phyloP scores from a whole-genome alignment of 2,329 filamentous ascomycete genomes.

The Escovopsis sp. region DNA sequence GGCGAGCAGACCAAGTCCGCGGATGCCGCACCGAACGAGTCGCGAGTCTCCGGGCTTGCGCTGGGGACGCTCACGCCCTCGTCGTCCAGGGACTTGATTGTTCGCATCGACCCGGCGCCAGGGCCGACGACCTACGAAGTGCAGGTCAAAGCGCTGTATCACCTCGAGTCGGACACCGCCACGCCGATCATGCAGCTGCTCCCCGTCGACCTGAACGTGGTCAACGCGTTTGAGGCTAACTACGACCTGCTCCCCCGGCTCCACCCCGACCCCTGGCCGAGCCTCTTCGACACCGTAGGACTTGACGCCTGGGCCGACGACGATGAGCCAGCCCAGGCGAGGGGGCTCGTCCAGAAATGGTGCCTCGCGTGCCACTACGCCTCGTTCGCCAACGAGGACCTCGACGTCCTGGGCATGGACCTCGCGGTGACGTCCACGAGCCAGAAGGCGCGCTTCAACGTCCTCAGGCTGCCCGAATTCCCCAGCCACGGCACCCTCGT shows the following conservation, averaged over 20 bases:
- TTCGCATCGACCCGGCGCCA: slow-evolving; percentile 36
- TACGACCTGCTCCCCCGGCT: slow-evolving; percentile 75
- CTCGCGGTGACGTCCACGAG: slow-evolving; percentile 45
- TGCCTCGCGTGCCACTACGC: slow-evolving; percentile 56
- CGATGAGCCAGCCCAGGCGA: slow-evolving; percentile 16
- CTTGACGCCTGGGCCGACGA: slow-evolving; percentile 15
- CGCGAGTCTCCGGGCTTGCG: slow-evolving; percentile 25
- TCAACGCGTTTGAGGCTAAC: slow-evolving; percentile 79
- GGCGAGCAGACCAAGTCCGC: slow-evolving; percentile 19
- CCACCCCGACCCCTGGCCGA: slow-evolving; percentile 70
- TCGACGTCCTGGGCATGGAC: slow-evolving; percentile 48
- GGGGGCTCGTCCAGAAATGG: slow-evolving; percentile 70
- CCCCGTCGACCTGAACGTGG: slow-evolving; percentile 54
- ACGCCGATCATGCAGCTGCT: slow-evolving; percentile 67
- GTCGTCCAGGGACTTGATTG: slow-evolving; percentile 25
- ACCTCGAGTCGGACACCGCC: slow-evolving; percentile 61
- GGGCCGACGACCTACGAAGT: slow-evolving; percentile 47
- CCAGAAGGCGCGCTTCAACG: slow-evolving; percentile 35
- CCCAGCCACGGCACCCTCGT: slow-evolving; percentile 35
- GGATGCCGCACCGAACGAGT: slow-evolving; percentile 23
- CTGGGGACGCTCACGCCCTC: slow-evolving; percentile 34
- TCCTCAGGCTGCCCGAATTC: slow-evolving; percentile 24
- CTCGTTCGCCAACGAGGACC: slow-evolving; percentile 62
- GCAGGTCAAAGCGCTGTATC: slow-evolving; percentile 61
- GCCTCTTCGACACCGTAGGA: slow-evolving; percentile 56